phyloP scores from a whole-genome alignment of 164 flowering plant species.

The Sedum album region DNA sequence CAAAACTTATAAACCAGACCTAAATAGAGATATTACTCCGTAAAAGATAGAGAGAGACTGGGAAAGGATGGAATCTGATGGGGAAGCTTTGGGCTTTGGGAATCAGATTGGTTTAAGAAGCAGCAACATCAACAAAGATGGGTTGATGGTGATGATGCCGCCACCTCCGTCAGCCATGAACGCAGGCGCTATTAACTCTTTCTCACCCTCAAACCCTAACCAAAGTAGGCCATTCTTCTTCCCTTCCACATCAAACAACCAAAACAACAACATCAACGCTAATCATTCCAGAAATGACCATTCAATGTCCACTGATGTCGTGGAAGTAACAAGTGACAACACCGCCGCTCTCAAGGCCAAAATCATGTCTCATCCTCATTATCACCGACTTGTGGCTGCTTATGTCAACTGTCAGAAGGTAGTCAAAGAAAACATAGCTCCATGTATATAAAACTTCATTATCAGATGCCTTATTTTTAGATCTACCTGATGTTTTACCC shows the following conservation, averaged over 20 bases:
- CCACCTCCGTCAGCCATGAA: constrained; percentile 14
- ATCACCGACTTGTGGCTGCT: too few relatives aligned
- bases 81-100: constrained; percentile 50
- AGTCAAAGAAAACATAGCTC: too few relatives aligned
- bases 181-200: constrained; percentile 10
- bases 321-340: constrained; percentile 3
- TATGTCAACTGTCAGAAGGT: too few relatives aligned
- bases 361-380: too few relatives aligned
- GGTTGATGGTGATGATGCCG: too few relatives aligned
- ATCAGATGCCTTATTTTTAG: too few relatives aligned
- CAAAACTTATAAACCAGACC: not conserved
- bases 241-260: constrained; percentile 18
- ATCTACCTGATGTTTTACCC: too few relatives aligned
- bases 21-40: not conserved
- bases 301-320: too few relatives aligned
- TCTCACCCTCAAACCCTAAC: not conserved
- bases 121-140: constrained; percentile 14
- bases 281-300: constrained; percentile 13
- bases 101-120: constrained; percentile 16
- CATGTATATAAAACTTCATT: too few relatives aligned
- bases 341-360: constrained; percentile 14
- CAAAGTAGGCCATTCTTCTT: constrained; percentile 7
- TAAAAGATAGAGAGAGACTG: constrained; percentile 10
- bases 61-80: constrained; percentile 36
- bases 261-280: too few relatives aligned